Base-by-base conservation (phyloP, 495 filamentous ascomycete genomes). In the Penicillium diatomitis region DNA sequence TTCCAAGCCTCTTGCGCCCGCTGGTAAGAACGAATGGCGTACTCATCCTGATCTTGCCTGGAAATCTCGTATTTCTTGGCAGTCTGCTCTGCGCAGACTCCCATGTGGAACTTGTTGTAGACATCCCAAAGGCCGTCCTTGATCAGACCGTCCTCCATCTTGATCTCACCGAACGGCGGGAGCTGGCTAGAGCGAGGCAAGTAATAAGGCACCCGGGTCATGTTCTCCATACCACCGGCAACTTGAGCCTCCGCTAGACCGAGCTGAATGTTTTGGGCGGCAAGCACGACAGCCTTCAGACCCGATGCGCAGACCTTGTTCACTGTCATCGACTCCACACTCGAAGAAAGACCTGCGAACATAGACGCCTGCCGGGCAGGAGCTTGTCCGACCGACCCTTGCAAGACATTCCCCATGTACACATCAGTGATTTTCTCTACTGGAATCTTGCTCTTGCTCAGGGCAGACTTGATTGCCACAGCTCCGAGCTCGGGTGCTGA, bases 241-340 rank as follows among this genome's bases (percentile, higher is more conserved):
- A 96, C 76, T 57, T 92, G 86, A 2, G 86, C 89, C 53, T 91
- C 85, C 9, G 88, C 78, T 5, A 90, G 71, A 5, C 92, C 92
- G 8, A 98, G 77, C 61, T 95, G 87, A 58, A 98, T 95, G 54
- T 92, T 89, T 63, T 94, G 87, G 7, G 92, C 91, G 4, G 91
- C 92, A 48, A 98, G 76, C 0, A 74, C 81, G 3, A 98, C 88
- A 2, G 91, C 85, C 67, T 98, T 98, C 45, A 98, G 69, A 3
- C 92, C 92, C 0, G 90, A 96, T 8, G 92, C 82, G 70, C 92
- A 98, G 32, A 98, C 92, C 64, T 98, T 98, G 74, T 98, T 98
- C 66, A 98, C 80, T 4, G 92, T 96, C 46, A 83, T 78, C 20
- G 90, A 83, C 66, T 98, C 92, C 34, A 92, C 79, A 5, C 75